Evolutionary conservation across 2,329 filamentous ascomycete genomes (phyloP).

Genomic region (Amphichorda felina): DNA sequence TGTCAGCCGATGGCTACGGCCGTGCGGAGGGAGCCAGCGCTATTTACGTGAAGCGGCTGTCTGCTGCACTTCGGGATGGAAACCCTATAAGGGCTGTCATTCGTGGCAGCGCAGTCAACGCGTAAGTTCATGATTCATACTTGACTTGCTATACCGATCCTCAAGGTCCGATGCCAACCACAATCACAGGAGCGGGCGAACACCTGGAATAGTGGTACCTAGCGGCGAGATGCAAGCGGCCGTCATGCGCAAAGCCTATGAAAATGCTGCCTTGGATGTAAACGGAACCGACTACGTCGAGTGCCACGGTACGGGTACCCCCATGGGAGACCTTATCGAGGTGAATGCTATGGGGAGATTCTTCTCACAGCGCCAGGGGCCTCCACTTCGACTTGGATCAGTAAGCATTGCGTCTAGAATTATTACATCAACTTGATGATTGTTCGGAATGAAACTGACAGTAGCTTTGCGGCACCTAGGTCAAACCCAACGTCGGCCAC

Average conservation of each 20-base stretch:
- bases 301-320: slow-evolving; percentile 17
- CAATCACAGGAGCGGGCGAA: slow-evolving; percentile 29
- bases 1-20: slow-evolving; percentile 22
- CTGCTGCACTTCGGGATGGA: slow-evolving; percentile 20
- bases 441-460: no score
- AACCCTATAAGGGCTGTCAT: slow-evolving; percentile 39
- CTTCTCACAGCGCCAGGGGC: slow-evolving; percentile 11
- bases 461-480: no score
- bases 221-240: slow-evolving; percentile 27
- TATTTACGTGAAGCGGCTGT: neutral
- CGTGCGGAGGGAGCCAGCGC: slow-evolving; percentile 1
- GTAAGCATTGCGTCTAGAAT: no score
- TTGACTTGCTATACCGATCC: neutral
- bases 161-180: neutral
- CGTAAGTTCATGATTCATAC: slow-evolving; percentile 21
- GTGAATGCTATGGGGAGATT: slow-evolving; percentile 18
- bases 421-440: no score
- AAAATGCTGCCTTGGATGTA: slow-evolving; percentile 10
- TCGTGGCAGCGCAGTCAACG: slow-evolving; percentile 32
- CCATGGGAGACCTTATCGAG: slow-evolving; percentile 15
- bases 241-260: slow-evolving; percentile 15
- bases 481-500: slow-evolving; percentile 14
- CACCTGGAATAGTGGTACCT: slow-evolving; percentile 39
- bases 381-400: slow-evolving; percentile 29
- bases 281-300: slow-evolving; percentile 15